A percentile compares a stretch with the other conserved stretches of the same genome.
These are phyloP conservation scores for Penicillium griseofulvum DNA, from an alignment of 2,329 filamentous ascomycete genomes.

Conservation along the genomic window DNA sequence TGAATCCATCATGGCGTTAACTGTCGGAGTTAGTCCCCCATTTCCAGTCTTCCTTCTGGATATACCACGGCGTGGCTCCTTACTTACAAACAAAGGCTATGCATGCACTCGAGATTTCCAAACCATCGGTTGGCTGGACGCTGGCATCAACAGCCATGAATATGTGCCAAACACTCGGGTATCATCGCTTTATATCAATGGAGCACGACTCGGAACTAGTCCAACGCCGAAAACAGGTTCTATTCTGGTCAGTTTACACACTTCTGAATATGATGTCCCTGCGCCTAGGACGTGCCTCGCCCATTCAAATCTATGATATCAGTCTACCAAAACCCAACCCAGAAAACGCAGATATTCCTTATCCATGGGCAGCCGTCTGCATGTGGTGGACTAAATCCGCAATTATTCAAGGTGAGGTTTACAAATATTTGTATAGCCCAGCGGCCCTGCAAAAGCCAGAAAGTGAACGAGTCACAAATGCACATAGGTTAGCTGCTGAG, in stretches of 20 bases:
- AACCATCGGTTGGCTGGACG: constrained; percentile 64
- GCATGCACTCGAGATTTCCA: constrained; percentile 62
- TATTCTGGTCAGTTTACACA: constrained; percentile 62
- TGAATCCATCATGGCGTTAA: constrained; percentile 58
- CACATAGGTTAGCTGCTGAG: constrained; percentile 28
- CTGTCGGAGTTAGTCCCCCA: constrained; percentile 53
- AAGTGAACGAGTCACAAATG: constrained; percentile 27
- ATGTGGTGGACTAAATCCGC: constrained; percentile 56
- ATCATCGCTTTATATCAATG: constrained; percentile 46
- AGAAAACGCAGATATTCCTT: constrained; percentile 8
- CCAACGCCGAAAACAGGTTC: constrained; percentile 35
- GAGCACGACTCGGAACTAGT: constrained; percentile 20
- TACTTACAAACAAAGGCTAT: constrained; percentile 46
- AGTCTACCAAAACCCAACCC: constrained; percentile 43
- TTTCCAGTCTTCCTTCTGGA: neutral
- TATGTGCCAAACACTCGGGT: constrained; percentile 62
- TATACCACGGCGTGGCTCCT: neutral
- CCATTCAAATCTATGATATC: constrained; percentile 61
- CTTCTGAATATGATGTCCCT: constrained; percentile 60
- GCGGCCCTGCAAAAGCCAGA: constrained; percentile 29
- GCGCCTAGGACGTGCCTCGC: constrained; percentile 57
- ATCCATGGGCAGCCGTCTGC: constrained; percentile 49
- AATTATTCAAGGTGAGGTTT: constrained; percentile 58
- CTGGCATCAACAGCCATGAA: constrained; percentile 58
- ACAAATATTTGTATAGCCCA: constrained; percentile 55